These are phyloP conservation scores for Isoetes engelmannii DNA, from an alignment of 83 land plant species.

Conservation along the genomic window DNA sequence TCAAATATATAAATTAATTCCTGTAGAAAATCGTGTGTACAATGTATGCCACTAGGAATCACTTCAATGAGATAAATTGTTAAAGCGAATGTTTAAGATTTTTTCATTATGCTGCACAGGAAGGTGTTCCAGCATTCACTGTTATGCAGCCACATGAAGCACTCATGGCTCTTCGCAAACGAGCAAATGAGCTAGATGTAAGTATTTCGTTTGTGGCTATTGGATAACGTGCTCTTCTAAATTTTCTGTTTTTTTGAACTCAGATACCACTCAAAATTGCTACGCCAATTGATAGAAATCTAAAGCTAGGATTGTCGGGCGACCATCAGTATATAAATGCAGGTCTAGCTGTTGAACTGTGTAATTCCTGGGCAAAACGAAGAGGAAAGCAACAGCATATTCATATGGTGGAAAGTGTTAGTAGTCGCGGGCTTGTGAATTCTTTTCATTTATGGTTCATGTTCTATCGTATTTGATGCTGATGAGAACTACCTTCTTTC, in stretches of 20 bases:
- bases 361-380: slow-evolving; percentile 45
- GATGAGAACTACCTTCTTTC: neutral
- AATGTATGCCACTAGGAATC: too few relatives aligned
- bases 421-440: too few relatives aligned
- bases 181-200: slow-evolving; percentile 60
- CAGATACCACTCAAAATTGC: slow-evolving; percentile 59
- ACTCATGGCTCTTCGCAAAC: slow-evolving; percentile 58
- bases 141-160: slow-evolving; percentile 89
- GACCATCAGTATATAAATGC: slow-evolving; percentile 91
- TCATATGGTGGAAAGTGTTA: slow-evolving; percentile 19
- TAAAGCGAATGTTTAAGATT: too few relatives aligned
- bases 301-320: slow-evolving; percentile 73
- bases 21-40: too few relatives aligned
- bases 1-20: too few relatives aligned
- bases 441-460: too few relatives aligned
- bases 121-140: slow-evolving; percentile 79
- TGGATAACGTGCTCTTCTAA: neutral
- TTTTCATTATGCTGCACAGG: slow-evolving; percentile 23
- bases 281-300: slow-evolving; percentile 40
- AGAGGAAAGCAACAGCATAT: slow-evolving; percentile 8
- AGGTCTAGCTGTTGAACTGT: slow-evolving; percentile 79
- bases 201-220: slow-evolving; percentile 4
- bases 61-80: too few relatives aligned
- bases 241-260: too few relatives aligned
- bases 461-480: too few relatives aligned